Evolutionary conservation across 2,329 filamentous ascomycete genomes (phyloP), one percentile per base, ranked within the genome.

Genomic region (Talaromyces verruculosus): DNA sequence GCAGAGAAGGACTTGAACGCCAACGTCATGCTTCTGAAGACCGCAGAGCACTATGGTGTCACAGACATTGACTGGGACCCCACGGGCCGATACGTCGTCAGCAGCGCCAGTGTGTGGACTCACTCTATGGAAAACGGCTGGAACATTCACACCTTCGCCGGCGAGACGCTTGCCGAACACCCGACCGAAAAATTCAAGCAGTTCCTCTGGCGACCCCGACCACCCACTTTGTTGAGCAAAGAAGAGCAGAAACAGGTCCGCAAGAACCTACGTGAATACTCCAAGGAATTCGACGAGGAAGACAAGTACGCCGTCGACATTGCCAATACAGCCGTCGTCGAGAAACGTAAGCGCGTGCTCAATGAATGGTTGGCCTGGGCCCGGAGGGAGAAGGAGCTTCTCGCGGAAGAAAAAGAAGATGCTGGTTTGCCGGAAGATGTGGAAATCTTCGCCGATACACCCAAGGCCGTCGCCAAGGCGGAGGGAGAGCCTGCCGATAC

Each of bases 51-150:
- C 83, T 99, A 98, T 80, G 95, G 95, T 78, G 90, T 99, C 63
- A 99, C 95, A 30, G 94, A 99, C 76, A 89, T 98, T 60, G 94
- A 98, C 77, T 99, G 95, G 95, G 95, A 99, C 76, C 93, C 95
- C 11, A 96, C 93, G 65, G 95, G 95, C 67, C 90, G 95, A 69
- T 99, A 93, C 76, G 92, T 99, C 55, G 92, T 93, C 68, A 96
- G 91, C 49, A 96, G 93, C 83, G 93, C 94, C 53, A 95, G 91
- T 75, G 89, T 91, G 61, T 99, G 95, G 93, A 97, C 97, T 81
- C 94, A 98, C 80, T 75, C 97, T 92, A 97, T 98, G 92, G 95
- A 99, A 84, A 99, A 98, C 78, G 95, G 95, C 69, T 99, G 97
- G 84, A 94, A 98, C 79, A 83, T 99, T 68, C 98, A 97, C 86